Conservation (phyloP, 352 stramenopile species). For the Aphanomyces stellatus region DNA sequence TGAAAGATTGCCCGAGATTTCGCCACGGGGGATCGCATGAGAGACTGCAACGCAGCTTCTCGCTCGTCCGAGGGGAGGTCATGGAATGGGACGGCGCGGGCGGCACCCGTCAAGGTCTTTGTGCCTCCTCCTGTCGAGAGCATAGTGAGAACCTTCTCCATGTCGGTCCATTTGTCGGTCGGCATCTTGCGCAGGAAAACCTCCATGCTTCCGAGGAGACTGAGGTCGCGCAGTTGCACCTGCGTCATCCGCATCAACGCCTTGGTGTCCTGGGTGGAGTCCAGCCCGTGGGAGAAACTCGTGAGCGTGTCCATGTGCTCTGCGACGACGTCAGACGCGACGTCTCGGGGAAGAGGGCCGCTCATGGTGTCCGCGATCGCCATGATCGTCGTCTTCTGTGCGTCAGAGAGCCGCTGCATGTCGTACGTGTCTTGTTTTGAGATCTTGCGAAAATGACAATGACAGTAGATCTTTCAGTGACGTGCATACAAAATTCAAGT, state of each 20-base stretch:
- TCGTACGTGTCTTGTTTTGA: no score
- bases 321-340: neutral
- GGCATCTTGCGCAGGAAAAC: neutral
- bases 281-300: neutral
- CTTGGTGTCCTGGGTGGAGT: neutral
- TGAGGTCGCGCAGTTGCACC: neutral
- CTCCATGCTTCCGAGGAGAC: neutral
- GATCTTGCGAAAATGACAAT: no score
- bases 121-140: neutral
- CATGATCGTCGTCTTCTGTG: neutral
- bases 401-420: neutral
- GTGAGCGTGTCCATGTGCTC: neutral
- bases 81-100: constrained; percentile 1
- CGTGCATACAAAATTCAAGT: no score
- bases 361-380: neutral
- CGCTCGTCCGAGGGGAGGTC: neutral
- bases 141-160: neutral
- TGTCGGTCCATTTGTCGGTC: neutral
- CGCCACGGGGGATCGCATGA: neutral
- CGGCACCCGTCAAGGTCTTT: neutral
- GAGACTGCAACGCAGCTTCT: neutral
- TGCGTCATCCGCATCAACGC: neutral
- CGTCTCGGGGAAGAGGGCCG: neutral
- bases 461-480: no score
- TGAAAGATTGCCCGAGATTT: neutral